A percentile compares a stretch with the other conserved stretches of the same genome.
Evolutionary conservation across 148 eudicot species (phyloP).

Genomic region (Arbutus unedo): DNA sequence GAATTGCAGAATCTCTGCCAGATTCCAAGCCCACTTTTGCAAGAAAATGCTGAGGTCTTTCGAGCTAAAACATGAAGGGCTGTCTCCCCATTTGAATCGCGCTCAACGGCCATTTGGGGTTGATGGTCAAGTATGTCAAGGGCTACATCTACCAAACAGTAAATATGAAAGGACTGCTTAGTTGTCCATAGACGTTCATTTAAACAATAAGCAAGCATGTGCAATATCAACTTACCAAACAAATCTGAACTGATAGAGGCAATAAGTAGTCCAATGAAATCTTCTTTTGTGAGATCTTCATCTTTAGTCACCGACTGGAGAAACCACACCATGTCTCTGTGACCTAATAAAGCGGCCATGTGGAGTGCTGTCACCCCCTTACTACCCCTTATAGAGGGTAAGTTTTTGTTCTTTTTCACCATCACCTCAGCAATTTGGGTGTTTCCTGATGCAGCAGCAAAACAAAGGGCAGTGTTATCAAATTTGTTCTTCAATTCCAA

Average conservation of each 20-base stretch:
- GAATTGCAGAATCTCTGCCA: constrained; percentile 12
- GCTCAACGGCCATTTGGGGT: constrained; percentile 19
- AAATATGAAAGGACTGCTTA: neutral
- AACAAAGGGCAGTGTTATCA: constrained; percentile 24
- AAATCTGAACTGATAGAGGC: constrained; percentile 25
- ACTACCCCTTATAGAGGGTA: constrained; percentile 15
- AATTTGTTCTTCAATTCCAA: constrained; percentile 20
- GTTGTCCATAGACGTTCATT: neutral
- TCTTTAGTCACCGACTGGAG: constrained; percentile 12
- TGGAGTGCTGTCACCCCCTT: constrained; percentile 14
- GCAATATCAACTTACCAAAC: constrained; percentile 20
- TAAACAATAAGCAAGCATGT: neutral
- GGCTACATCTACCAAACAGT: constrained; percentile 31
- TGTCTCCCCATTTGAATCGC: constrained; percentile 33
- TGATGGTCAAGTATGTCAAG: constrained; percentile 18
- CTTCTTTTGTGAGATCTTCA: constrained; percentile 10
- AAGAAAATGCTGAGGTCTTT: constrained; percentile 25
- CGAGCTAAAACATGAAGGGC: constrained; percentile 42
- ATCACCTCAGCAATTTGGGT: constrained; percentile 18
- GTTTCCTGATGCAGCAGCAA: constrained; percentile 20
- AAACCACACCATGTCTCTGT: constrained; percentile 23
- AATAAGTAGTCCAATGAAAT: constrained; percentile 18
- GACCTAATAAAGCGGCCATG: constrained; percentile 24
- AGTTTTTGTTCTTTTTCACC: constrained; percentile 15
- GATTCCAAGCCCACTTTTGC: constrained; percentile 10